Evolutionary conservation across 192 early-diverging fungal genomes (phyloP).

Genomic region (Dispira simplex): DNA sequence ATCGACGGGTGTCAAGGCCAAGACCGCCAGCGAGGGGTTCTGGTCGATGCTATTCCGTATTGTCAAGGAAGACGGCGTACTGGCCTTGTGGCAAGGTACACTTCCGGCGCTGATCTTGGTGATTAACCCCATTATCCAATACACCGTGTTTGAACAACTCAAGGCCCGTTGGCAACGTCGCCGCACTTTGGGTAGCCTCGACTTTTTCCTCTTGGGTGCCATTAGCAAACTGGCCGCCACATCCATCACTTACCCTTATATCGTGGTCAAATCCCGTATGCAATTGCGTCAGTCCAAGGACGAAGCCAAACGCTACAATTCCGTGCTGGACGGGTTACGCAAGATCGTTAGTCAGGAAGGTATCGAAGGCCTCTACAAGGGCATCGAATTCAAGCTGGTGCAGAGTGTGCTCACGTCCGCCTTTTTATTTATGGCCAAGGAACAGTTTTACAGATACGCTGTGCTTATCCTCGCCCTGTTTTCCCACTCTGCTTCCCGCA

Average conservation of each 20-base stretch:
- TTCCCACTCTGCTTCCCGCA: too few species aligned
- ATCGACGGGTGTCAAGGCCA: slow-evolving; percentile 16
- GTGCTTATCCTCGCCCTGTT: slow-evolving; percentile 30
- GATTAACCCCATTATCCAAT: slow-evolving; percentile 99
- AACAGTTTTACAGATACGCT: slow-evolving; percentile 55
- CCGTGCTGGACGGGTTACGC: slow-evolving; percentile 71
- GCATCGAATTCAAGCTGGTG: slow-evolving; percentile 89
- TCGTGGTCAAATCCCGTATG: slow-evolving; percentile 97
- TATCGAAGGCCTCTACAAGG: slow-evolving; percentile 71
- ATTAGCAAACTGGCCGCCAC: slow-evolving; percentile 92
- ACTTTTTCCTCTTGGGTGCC: slow-evolving; percentile 95
- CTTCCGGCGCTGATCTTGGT: slow-evolving; percentile 93
- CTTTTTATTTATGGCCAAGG: slow-evolving; percentile 92
- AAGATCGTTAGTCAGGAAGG: slow-evolving; percentile 91
- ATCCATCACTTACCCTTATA: slow-evolving; percentile 94
- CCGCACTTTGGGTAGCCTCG: slow-evolving; percentile 50
- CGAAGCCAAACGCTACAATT: slow-evolving; percentile 56
- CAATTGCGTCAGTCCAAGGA: slow-evolving; percentile 81
- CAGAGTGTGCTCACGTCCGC: slow-evolving; percentile 92
- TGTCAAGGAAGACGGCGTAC: slow-evolving; percentile 72
- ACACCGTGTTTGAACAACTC: slow-evolving; percentile 94
- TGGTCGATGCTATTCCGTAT: slow-evolving; percentile 49
- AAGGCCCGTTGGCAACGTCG: slow-evolving; percentile 45
- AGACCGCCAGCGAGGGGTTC: slow-evolving; percentile 24
- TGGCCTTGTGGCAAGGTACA: slow-evolving; percentile 83